Conservation (phyloP, 2,329 filamentous ascomycete genomes). For the Phoma sp. region DNA sequence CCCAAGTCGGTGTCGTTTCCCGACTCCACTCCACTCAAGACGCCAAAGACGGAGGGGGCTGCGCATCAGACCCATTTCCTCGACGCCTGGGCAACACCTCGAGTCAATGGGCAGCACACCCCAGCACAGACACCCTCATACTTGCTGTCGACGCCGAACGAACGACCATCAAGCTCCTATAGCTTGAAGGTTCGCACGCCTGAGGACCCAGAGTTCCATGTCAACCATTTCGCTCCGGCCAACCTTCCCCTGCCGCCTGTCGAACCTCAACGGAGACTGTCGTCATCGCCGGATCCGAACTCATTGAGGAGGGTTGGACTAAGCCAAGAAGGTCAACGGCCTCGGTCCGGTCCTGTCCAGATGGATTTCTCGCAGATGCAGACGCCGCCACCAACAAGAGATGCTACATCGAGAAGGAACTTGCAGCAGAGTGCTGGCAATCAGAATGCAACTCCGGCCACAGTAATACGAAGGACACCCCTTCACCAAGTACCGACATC, state of each 20-base stretch:
- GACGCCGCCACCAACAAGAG: constrained; percentile 68
- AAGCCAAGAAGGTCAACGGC: constrained; percentile 23
- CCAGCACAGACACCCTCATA: constrained; percentile 52
- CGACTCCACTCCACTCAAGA: constrained; percentile 50
- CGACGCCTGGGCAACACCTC: constrained; percentile 59
- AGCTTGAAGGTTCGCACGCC: constrained; percentile 46
- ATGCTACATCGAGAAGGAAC: constrained; percentile 59
- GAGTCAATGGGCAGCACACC: constrained; percentile 50
- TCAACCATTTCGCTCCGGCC: constrained; percentile 66
- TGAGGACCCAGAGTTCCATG: constrained; percentile 62
- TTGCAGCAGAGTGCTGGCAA: constrained; percentile 40
- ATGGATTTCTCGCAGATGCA: constrained; percentile 62
- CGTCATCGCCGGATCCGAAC: constrained; percentile 63
- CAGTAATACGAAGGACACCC: constrained; percentile 53
- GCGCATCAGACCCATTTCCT: constrained; percentile 56
- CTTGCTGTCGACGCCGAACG: constrained; percentile 46
- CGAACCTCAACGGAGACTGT: constrained; percentile 64
- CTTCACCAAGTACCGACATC: constrained; percentile 31
- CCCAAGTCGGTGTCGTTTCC: constrained; percentile 54
- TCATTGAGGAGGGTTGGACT: constrained; percentile 23
- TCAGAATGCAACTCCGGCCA: constrained; percentile 44
- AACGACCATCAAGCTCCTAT: constrained; percentile 45
- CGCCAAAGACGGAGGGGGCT: constrained; percentile 53
- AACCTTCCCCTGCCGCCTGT: constrained; percentile 66
- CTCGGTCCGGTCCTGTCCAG: constrained; percentile 33